Percentiles rank a stretch among this genome's conserved stretches.
These are phyloP conservation scores for Quercus wislizeni DNA, from an alignment of 306 rosid species.

Conservation along the genomic window DNA sequence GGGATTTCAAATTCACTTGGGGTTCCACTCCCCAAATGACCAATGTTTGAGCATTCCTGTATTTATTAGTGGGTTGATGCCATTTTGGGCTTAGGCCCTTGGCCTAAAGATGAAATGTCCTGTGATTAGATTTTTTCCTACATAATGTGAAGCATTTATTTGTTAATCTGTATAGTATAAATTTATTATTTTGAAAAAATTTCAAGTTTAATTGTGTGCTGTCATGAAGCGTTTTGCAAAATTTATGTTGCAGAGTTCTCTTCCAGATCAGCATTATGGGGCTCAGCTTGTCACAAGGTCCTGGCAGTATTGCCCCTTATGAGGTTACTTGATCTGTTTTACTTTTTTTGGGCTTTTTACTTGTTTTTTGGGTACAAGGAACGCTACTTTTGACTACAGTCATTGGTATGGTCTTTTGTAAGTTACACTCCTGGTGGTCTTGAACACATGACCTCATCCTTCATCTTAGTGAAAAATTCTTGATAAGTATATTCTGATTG, in stretches of 20 bases:
- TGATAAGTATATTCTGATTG: neutral
- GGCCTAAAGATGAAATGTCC: neutral
- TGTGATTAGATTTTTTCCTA: neutral
- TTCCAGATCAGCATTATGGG: slow-evolving; percentile 17
- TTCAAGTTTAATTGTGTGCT: neutral
- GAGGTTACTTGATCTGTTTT: slow-evolving; percentile 44
- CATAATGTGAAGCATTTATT: neutral
- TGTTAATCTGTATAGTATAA: neutral
- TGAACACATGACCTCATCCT: too few relatives aligned
- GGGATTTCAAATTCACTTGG: neutral
- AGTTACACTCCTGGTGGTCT: too few relatives aligned
- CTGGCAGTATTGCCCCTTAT: slow-evolving; percentile 39
- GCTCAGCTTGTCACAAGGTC: slow-evolving; percentile 26
- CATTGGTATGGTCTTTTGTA: neutral
- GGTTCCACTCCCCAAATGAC: neutral
- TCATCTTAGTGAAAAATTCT: neutral
- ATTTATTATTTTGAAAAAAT: neutral
- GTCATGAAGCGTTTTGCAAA: slow-evolving; percentile 16
- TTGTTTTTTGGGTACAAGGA: neutral
- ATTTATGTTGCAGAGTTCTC: slow-evolving; percentile 41
- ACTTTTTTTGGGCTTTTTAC: neutral
- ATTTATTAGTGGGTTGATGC: neutral
- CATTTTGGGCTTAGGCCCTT: neutral
- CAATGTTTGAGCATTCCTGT: neutral
- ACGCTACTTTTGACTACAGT: neutral